These are phyloP conservation scores for Diplosphaera chodatii DNA, from an alignment of 139 green algal genomes.

Conservation along the genomic window DNA sequence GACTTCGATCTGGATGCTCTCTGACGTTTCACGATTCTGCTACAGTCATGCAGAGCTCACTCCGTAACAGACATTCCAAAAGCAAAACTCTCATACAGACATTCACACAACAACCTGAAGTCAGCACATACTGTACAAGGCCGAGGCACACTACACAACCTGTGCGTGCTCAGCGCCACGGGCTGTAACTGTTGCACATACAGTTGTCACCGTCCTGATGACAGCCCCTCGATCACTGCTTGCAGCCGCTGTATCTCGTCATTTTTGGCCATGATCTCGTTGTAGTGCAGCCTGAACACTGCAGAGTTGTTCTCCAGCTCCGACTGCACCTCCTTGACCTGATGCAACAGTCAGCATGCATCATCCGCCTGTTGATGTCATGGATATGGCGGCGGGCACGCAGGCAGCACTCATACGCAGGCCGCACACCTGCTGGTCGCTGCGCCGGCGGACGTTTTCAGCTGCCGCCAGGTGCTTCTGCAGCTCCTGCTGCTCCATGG, in stretches of 20 bases:
- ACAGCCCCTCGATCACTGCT: conserved; percentile 46
- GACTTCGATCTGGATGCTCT: not conserved
- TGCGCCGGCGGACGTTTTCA: conserved; percentile 15
- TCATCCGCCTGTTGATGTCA: too few relatives aligned
- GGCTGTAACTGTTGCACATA: too few relatives aligned
- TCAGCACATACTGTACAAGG: too few relatives aligned
- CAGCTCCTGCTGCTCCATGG: conserved; percentile 45
- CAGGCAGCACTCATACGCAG: too few relatives aligned
- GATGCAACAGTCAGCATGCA: too few relatives aligned
- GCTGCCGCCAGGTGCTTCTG: conserved; percentile 31
- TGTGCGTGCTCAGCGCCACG: too few relatives aligned
- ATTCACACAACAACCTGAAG: too few relatives aligned
- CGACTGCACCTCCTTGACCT: conserved; percentile 36
- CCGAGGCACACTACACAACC: too few relatives aligned
- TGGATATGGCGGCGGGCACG: too few relatives aligned
- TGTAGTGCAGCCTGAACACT: conserved; percentile 68
- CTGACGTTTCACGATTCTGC: not conserved
- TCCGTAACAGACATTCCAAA: too few relatives aligned
- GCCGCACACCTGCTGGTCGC: conserved; percentile 8
- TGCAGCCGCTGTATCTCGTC: conserved; percentile 57
- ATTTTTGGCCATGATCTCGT: conserved; percentile 53
- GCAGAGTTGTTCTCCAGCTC: conserved; percentile 66
- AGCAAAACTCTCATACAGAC: too few relatives aligned
- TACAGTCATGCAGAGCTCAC: too few relatives aligned
- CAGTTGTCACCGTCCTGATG: conserved; percentile 1